Evolutionary conservation across 805 yeast species (phyloP).

Genomic region (Kodamaea restingae): DNA sequence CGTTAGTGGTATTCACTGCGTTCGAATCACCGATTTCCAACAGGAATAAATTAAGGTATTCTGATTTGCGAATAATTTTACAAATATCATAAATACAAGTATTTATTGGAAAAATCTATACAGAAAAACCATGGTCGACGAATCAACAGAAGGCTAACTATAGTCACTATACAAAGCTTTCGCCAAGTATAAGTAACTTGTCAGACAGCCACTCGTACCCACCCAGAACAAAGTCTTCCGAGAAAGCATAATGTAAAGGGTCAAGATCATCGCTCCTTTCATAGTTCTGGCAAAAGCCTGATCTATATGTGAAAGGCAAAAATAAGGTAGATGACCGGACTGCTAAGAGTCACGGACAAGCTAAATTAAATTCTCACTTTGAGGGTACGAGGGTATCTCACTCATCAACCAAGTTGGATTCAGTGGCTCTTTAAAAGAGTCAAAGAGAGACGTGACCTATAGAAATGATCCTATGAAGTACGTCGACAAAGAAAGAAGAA

Average conservation of each 20-base stretch:
- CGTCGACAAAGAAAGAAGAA: conserved; percentile 76
- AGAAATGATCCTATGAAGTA: conserved; percentile 99
- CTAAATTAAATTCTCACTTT: conserved; percentile 37
- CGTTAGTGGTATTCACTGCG: too few relatives aligned
- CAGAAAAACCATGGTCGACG: conserved; percentile 34
- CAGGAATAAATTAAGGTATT: too few relatives aligned
- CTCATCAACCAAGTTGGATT: conserved; percentile 82
- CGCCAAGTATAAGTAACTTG: conserved; percentile 57
- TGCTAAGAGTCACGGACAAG: conserved; percentile 86
- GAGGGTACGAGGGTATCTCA: conserved; percentile 53
- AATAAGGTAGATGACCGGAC: conserved; percentile 72
- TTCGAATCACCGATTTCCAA: too few relatives aligned
- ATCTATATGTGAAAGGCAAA: conserved; percentile 20
- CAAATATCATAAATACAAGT: conserved; percentile 4
- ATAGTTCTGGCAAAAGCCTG: conserved; percentile 13
- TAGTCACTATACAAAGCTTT: conserved; percentile 19
- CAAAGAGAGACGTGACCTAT: conserved; percentile 99
- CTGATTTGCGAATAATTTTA: too few relatives aligned
- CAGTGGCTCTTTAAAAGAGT: conserved; percentile 98
- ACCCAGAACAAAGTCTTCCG: conserved; percentile 83
- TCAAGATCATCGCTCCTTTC: conserved; percentile 99
- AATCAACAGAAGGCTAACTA: conserved; percentile 27
- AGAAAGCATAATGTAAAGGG: conserved; percentile 81
- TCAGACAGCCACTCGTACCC: conserved; percentile 99
- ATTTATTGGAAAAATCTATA: conserved; percentile 9